Percentiles rank a stretch among this genome's conserved stretches.
Evolutionary conservation across 2,329 filamentous ascomycete genomes (phyloP).

Genomic region (Colletotrichum australisinense): DNA sequence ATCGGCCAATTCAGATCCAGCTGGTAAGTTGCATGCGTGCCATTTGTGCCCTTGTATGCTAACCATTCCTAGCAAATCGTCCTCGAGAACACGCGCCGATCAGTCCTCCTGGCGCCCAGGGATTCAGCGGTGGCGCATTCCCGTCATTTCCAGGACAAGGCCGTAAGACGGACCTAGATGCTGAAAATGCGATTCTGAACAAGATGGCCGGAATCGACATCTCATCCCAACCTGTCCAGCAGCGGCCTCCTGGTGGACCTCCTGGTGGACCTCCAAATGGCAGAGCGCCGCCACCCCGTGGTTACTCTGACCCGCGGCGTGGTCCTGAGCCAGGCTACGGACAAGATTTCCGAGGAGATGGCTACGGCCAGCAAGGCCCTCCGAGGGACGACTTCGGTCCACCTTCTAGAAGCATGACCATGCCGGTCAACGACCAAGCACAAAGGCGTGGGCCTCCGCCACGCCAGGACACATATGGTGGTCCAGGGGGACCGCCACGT

Average conservation of each 20-base stretch:
- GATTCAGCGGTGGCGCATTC: constrained; percentile 47
- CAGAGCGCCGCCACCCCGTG: constrained; percentile 46
- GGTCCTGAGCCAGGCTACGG: constrained; percentile 46
- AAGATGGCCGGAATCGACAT: constrained; percentile 56
- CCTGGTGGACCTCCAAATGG: constrained; percentile 28
- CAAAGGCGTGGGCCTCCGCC: constrained; percentile 50
- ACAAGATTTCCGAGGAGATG: constrained; percentile 50
- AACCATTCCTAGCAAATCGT: constrained; percentile 40
- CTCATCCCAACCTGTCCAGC: constrained; percentile 39
- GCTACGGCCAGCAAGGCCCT: constrained; percentile 47
- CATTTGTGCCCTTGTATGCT: background rate
- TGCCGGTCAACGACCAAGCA: constrained; percentile 62
- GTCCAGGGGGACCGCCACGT: constrained; percentile 49
- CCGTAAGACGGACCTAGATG: constrained; percentile 51
- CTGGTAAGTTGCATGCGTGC: constrained; percentile 45
- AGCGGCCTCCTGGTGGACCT: constrained; percentile 12
- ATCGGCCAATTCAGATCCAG: constrained; percentile 52
- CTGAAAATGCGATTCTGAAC: constrained; percentile 54
- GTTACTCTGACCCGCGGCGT: constrained; percentile 40
- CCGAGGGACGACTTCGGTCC: constrained; percentile 58
- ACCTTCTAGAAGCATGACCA: constrained; percentile 70
- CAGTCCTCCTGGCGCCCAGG: constrained; percentile 44
- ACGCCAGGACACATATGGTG: constrained; percentile 50
- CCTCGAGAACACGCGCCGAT: constrained; percentile 45
- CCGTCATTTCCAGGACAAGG: constrained; percentile 55